Conservation (phyloP, 2,329 filamentous ascomycete species). For the Camptophora hylomeconis region DNA sequence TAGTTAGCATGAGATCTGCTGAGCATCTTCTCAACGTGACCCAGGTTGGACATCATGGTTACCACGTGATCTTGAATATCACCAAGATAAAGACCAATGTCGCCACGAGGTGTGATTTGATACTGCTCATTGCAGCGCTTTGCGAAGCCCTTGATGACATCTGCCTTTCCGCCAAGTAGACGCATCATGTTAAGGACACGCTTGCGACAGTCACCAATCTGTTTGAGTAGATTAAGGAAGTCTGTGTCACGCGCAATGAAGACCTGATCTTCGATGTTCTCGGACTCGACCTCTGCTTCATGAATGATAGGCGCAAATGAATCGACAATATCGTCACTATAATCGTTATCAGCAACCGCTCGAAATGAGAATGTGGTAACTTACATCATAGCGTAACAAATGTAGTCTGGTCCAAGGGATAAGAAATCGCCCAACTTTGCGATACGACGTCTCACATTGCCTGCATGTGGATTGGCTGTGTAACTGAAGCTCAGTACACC, state of each 20-base stretch:
- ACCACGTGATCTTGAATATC: constrained; percentile 99
- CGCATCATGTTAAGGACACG: constrained; percentile 90
- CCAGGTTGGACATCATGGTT: constrained; percentile 94
- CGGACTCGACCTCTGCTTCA: constrained; percentile 75
- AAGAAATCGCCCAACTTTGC: constrained; percentile 89
- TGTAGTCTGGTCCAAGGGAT: constrained; percentile 90
- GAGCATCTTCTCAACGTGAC: constrained; percentile 95
- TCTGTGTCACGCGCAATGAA: constrained; percentile 86
- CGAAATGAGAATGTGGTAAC: constrained; percentile 46
- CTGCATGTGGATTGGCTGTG: constrained; percentile 70
- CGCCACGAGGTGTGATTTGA: constrained; percentile 84
- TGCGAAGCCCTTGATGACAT: constrained; percentile 92
- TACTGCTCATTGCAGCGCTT: constrained; percentile 99
- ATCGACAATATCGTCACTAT: constrained; percentile 96
- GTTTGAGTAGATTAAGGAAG: constrained; percentile 71
- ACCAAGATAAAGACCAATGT: constrained; percentile 90
- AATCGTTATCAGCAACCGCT: no score
- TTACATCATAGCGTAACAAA: constrained; percentile 98
- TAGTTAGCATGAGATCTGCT: constrained; percentile 92
- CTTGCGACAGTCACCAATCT: constrained; percentile 83
- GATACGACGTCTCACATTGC: constrained; percentile 83
- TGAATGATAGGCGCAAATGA: constrained; percentile 82
- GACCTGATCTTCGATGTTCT: constrained; percentile 88
- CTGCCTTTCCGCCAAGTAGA: constrained; percentile 90
- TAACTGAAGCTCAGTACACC: constrained; percentile 94